These are phyloP conservation scores for Herpetospermum pedunculosum DNA, from an alignment of 306 rosid genomes.

Conservation along the genomic window DNA sequence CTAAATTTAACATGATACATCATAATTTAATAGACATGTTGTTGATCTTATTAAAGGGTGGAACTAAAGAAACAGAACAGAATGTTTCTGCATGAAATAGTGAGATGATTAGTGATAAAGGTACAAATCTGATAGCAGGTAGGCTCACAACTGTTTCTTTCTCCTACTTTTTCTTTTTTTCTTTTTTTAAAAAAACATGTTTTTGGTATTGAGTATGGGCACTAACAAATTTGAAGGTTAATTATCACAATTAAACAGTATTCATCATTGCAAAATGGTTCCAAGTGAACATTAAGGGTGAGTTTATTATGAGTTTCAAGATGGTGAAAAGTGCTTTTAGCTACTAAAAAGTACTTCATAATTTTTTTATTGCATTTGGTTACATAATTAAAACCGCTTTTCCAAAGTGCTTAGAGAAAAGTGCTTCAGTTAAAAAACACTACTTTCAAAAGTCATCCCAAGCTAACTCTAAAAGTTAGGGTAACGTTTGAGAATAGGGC, in stretches of 20 bases:
- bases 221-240: neutral
- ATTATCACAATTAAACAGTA: neutral
- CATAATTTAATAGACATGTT: neutral
- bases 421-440: neutral
- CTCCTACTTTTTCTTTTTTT: neutral
- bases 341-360: neutral
- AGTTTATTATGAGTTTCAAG: neutral
- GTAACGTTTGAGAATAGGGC: neutral
- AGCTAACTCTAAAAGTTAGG: no score
- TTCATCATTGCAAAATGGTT: neutral
- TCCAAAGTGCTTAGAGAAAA: neutral
- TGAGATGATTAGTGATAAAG: neutral
- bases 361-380: neutral
- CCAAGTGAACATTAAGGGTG: neutral
- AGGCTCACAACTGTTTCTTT: neutral
- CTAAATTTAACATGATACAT: neutral
- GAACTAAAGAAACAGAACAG: neutral
- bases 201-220: neutral
- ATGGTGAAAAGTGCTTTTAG: neutral
- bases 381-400: neutral
- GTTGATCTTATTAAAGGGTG: neutral
- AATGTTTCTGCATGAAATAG: neutral
- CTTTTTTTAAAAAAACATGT: neutral
- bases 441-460: neutral
- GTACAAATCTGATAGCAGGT: neutral